These are phyloP conservation scores for Leccinum broughii DNA, from an alignment of 768 basidiomycete species.

Conservation along the genomic window DNA sequence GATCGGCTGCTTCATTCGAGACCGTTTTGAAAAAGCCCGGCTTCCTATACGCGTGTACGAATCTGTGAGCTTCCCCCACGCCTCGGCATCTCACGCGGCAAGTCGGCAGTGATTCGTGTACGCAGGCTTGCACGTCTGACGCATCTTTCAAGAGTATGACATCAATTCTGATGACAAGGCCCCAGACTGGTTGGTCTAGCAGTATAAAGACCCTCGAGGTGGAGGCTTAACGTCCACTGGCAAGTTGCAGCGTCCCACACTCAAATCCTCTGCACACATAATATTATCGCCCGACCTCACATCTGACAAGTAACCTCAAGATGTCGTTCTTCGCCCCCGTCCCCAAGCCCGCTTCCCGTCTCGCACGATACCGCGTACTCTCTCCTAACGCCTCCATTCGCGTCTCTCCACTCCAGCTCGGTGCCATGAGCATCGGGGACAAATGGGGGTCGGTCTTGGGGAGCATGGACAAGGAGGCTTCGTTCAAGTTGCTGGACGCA, in stretches of 20 bases:
- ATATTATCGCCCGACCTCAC: neutral
- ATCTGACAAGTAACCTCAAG: neutral
- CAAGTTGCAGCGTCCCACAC: too few species aligned
- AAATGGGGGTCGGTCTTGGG: slow-evolving; percentile 42
- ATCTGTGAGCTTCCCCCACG: too few species aligned
- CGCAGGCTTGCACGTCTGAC: too few species aligned
- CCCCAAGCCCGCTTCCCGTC: slow-evolving; percentile 33
- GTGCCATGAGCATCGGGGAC: slow-evolving; percentile 50
- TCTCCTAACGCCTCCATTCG: slow-evolving; percentile 43
- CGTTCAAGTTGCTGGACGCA: slow-evolving; percentile 48
- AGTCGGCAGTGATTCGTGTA: neutral
- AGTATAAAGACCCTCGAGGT: neutral
- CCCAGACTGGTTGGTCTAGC: neutral
- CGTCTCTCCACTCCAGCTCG: slow-evolving; percentile 50
- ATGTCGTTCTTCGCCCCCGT: slow-evolving; percentile 12
- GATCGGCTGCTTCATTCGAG: too few species aligned
- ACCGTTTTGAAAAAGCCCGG: too few species aligned
- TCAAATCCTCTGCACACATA: neutral
- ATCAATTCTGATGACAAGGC: neutral
- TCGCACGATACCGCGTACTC: slow-evolving; percentile 41
- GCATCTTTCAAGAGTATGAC: neutral
- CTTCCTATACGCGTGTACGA: too few species aligned
- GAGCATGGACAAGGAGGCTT: slow-evolving; percentile 42
- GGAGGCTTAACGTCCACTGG: neutral
- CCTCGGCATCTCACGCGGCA: neutral